Evolutionary conservation across 1,284 basidiomycete genomes (phyloP).

Genomic region (Megacollybia platyphylla): DNA sequence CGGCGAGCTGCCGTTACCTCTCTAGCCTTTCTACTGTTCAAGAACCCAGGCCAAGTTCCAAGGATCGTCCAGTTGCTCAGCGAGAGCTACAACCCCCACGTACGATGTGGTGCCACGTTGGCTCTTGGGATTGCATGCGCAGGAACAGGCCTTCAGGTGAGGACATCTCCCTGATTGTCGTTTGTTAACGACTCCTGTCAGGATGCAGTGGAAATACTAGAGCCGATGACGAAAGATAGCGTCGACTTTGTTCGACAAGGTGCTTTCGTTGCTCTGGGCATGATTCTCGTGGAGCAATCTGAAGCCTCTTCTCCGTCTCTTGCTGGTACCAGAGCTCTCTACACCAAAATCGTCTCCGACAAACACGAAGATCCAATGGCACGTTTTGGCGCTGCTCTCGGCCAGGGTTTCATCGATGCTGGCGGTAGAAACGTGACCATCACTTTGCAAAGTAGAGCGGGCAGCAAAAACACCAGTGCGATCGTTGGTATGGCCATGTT

Average conservation of each 20-base stretch:
- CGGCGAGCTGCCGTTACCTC: slow-evolving; percentile 89
- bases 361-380: slow-evolving; percentile 98
- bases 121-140: slow-evolving; percentile 93
- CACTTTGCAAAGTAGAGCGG: slow-evolving; percentile 82
- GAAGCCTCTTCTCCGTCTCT: slow-evolving; percentile 79
- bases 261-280: slow-evolving; percentile 88
- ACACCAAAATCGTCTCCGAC: slow-evolving; percentile 81
- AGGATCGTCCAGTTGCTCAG: slow-evolving; percentile 89
- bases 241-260: slow-evolving; percentile 97
- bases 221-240: slow-evolving; percentile 94
- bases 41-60: slow-evolving; percentile 89
- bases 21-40: slow-evolving; percentile 90
- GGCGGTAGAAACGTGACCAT: slow-evolving; percentile 93
- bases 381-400: slow-evolving; percentile 87
- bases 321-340: slow-evolving; percentile 68
- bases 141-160: slow-evolving; percentile 85
- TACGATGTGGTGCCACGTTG: slow-evolving; percentile 89
- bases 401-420: slow-evolving; percentile 93
- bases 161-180: slow-evolving; percentile 1
- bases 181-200: slow-evolving; percentile 13
- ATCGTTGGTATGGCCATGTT: slow-evolving; percentile 95
- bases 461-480: slow-evolving; percentile 82
- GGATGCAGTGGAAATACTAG: slow-evolving; percentile 89
- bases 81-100: slow-evolving; percentile 98
- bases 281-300: slow-evolving; percentile 93